phyloP scores from a whole-genome alignment of 176 grass and related monocot genomes.

The Carex parvula region DNA sequence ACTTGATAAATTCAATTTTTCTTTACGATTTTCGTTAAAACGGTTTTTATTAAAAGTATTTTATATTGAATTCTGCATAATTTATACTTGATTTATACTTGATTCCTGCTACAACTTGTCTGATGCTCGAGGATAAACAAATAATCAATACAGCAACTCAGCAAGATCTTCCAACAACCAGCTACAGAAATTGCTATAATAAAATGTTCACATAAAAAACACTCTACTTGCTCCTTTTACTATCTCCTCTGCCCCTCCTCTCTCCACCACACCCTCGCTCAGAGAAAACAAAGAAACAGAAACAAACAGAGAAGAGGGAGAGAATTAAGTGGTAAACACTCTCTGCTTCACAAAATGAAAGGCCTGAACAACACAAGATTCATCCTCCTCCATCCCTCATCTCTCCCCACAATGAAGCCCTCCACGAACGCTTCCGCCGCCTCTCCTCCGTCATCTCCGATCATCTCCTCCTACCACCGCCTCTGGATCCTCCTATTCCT shows the following conservation, averaged over 20 bases:
- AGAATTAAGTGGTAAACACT: background rate
- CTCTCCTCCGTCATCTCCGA: slow-evolving; percentile 12
- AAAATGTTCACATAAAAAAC: background rate
- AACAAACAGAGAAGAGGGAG: slow-evolving; percentile 23
- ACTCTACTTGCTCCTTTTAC: background rate
- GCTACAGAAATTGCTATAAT: background rate
- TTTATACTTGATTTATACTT: too few relatives aligned
- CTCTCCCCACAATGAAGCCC: slow-evolving; percentile 20
- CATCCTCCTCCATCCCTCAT: slow-evolving; percentile 16
- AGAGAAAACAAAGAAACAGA: background rate
- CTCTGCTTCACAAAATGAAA: slow-evolving; percentile 36
- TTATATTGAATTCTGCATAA: too few relatives aligned
- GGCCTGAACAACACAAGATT: slow-evolving; percentile 28
- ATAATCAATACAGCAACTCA: background rate
- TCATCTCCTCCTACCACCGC: slow-evolving; percentile 39
- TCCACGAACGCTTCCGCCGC: slow-evolving; percentile 1
- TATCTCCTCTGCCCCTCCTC: background rate
- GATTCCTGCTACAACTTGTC: background rate
- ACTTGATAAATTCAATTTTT: too few relatives aligned
- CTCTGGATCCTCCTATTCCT: slow-evolving; percentile 52
- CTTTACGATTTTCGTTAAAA: too few relatives aligned
- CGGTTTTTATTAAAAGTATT: too few relatives aligned
- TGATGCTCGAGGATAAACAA: background rate
- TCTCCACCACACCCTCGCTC: background rate
- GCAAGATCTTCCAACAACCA: background rate